A percentile compares a stretch with the other conserved stretches of the same genome.
Evolutionary conservation across 1,284 basidiomycete genomes (phyloP).

Genomic region (Ganoderma meredithae): DNA sequence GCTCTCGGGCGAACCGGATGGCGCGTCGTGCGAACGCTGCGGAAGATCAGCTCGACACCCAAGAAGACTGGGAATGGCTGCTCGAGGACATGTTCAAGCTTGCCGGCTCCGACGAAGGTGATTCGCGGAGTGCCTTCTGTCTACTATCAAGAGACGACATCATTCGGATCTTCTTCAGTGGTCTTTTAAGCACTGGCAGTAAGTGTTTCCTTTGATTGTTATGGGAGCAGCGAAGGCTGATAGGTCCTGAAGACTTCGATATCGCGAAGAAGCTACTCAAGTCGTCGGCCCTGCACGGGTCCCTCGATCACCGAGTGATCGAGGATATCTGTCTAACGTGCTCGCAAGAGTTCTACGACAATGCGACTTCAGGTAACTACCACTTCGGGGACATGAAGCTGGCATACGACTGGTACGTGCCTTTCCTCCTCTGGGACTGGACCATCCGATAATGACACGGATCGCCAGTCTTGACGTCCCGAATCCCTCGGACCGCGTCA

Average conservation of each 20-base stretch:
- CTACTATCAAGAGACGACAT: constrained; percentile 76
- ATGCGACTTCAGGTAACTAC: constrained; percentile 89
- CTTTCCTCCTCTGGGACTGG: constrained; percentile 24
- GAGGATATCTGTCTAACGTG: constrained; percentile 84
- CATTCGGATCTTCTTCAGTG: constrained; percentile 81
- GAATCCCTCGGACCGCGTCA: constrained; percentile 64
- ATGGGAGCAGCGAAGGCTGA: constrained; percentile 8
- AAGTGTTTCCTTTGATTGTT: constrained; percentile 49
- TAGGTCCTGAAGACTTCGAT: constrained; percentile 68
- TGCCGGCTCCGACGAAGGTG: constrained; percentile 67
- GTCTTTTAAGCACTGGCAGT: constrained; percentile 87
- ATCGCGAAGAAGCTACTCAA: constrained; percentile 76
- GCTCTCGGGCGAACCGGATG: constrained; percentile 88
- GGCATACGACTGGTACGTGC: constrained; percentile 88
- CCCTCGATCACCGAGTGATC: constrained; percentile 58
- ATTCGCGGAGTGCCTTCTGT: constrained; percentile 79
- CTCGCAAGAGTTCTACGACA: constrained; percentile 92
- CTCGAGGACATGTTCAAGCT: constrained; percentile 91
- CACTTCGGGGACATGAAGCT: constrained; percentile 94
- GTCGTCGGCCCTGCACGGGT: constrained; percentile 57
- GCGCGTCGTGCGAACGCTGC: constrained; percentile 73
- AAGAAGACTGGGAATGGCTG: constrained; percentile 85
- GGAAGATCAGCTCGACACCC: constrained; percentile 60
- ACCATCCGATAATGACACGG: constrained; percentile 11
- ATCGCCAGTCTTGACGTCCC: constrained; percentile 78